Conservation (phyloP, 2,329 filamentous ascomycete genomes). For the Cercospora beticola region DNA sequence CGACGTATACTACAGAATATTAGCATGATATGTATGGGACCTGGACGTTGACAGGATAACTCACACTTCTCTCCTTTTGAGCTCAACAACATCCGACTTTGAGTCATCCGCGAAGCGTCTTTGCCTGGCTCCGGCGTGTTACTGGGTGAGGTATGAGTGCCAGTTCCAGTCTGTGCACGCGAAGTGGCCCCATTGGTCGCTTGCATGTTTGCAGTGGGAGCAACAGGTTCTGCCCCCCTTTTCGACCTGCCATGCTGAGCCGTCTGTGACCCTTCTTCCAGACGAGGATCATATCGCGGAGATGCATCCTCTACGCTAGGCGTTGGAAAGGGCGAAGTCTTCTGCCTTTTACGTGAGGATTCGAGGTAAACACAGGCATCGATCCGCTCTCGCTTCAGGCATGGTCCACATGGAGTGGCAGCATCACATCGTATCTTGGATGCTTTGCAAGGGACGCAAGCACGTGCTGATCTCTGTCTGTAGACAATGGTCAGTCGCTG, state of each 20-base stretch:
- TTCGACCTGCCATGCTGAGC: neutral
- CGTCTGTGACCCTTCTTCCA: neutral
- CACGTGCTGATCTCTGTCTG: slow-evolving; percentile 23
- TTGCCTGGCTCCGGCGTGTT: slow-evolving; percentile 23
- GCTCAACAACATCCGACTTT: slow-evolving; percentile 52
- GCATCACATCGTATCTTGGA: slow-evolving; percentile 30
- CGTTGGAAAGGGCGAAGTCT: slow-evolving; percentile 24
- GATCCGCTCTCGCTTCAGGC: slow-evolving; percentile 23
- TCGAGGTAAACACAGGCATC: slow-evolving; percentile 25
- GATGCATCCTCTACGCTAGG: slow-evolving; percentile 25
- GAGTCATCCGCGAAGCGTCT: slow-evolving; percentile 18
- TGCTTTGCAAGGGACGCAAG: slow-evolving; percentile 28
- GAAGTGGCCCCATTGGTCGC: slow-evolving; percentile 6
- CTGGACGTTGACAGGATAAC: neutral
- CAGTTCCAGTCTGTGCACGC: slow-evolving; percentile 3
- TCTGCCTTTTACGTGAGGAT: slow-evolving; percentile 26
- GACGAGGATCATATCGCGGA: slow-evolving; percentile 19
- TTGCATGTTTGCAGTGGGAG: slow-evolving; percentile 5
- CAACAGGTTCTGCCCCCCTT: neutral
- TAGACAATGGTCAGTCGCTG: neutral
- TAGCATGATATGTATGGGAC: neutral
- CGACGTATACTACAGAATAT: slow-evolving; percentile 46
- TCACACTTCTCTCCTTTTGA: slow-evolving; percentile 54
- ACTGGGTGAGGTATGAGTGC: slow-evolving; percentile 18
- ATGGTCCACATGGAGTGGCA: slow-evolving; percentile 25